Evolutionary conservation across 2,329 filamentous ascomycete genomes (phyloP).

Genomic region (Lachnellula arida): DNA sequence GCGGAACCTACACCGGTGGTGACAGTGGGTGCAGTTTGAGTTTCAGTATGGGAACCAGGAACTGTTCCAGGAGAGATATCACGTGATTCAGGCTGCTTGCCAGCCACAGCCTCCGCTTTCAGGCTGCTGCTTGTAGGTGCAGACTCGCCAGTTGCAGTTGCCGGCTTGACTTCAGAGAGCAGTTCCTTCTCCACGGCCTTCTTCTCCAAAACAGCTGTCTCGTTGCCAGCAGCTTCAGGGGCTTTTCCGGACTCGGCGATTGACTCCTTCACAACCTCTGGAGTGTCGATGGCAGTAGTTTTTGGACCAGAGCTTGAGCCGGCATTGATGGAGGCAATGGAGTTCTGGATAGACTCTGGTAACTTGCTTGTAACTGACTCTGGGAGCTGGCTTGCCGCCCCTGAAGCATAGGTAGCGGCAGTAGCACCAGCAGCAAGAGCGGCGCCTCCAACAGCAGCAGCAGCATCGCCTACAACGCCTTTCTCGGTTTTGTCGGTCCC

Average conservation of each 20-base stretch:
- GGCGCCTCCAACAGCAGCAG: constrained; percentile 38
- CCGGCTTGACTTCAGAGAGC: constrained; percentile 54
- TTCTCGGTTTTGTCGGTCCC: constrained; percentile 50
- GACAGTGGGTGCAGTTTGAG: constrained; percentile 21
- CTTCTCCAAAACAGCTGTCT: constrained; percentile 69
- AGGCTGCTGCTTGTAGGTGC: constrained; percentile 30
- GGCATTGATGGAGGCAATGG: constrained; percentile 44
- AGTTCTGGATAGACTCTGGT: constrained; percentile 49
- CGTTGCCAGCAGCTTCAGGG: constrained; percentile 68
- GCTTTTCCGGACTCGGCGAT: constrained; percentile 52
- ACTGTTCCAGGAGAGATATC: constrained; percentile 30
- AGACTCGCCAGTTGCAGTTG: constrained; percentile 27
- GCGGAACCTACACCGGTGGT: constrained; percentile 24
- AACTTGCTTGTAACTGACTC: constrained; percentile 43
- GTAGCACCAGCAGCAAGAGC: constrained; percentile 41
- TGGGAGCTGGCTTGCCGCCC: constrained; percentile 28
- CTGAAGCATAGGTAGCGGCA: constrained; percentile 35
- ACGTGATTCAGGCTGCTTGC: constrained; percentile 20
- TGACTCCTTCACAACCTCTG: constrained; percentile 53
- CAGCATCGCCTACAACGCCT: constrained; percentile 39
- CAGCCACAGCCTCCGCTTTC: constrained; percentile 33
- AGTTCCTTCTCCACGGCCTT: constrained; percentile 69
- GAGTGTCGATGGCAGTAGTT: constrained; percentile 46
- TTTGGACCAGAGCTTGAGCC: constrained; percentile 40
- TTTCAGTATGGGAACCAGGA: constrained; percentile 23